Evolutionary conservation across 176 grass and related monocot species (phyloP).

Genomic region (Elymus sibiricus): DNA sequence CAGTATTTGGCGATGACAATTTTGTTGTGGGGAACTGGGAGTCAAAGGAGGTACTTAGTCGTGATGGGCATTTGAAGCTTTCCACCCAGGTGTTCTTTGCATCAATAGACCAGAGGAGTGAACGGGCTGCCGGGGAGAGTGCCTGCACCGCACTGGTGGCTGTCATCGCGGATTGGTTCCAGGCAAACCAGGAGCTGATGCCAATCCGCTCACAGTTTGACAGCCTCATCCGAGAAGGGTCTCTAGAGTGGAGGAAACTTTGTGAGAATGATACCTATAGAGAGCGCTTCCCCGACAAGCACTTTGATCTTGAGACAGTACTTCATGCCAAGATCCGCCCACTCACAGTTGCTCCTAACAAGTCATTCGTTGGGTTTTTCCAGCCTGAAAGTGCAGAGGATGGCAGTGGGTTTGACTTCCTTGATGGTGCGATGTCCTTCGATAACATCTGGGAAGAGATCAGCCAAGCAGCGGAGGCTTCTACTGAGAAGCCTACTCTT

Average conservation of each 20-base stretch:
- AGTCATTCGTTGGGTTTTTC: constrained; percentile 92
- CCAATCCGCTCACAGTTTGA: constrained; percentile 87
- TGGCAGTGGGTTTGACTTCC: constrained; percentile 64
- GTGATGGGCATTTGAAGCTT: constrained; percentile 82
- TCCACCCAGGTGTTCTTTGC: constrained; percentile 81
- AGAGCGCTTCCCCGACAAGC: constrained; percentile 78
- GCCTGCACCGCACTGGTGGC: constrained; percentile 91
- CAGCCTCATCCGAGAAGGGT: constrained; percentile 87
- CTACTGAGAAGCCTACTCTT: constrained; percentile 40
- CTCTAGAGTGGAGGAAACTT: constrained; percentile 89
- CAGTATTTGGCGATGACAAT: constrained; percentile 83
- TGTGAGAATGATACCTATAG: constrained; percentile 72
- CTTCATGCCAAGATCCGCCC: constrained; percentile 71
- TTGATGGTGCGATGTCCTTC: constrained; percentile 87
- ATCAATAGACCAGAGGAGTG: constrained; percentile 93
- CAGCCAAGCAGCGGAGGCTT: constrained; percentile 38
- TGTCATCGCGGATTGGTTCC: constrained; percentile 89
- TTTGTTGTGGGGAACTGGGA: constrained; percentile 94
- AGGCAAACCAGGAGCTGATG: constrained; percentile 70
- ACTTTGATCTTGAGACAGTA: constrained; percentile 97
- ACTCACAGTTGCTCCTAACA: constrained; percentile 57
- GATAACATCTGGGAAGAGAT: constrained; percentile 97
- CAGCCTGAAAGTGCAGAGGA: constrained; percentile 72
- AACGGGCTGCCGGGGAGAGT: constrained; percentile 85
- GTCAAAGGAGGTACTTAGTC: constrained; percentile 62